Evolutionary conservation across 164 flowering plant species (phyloP).

Genomic region (Taxillus chinensis): DNA sequence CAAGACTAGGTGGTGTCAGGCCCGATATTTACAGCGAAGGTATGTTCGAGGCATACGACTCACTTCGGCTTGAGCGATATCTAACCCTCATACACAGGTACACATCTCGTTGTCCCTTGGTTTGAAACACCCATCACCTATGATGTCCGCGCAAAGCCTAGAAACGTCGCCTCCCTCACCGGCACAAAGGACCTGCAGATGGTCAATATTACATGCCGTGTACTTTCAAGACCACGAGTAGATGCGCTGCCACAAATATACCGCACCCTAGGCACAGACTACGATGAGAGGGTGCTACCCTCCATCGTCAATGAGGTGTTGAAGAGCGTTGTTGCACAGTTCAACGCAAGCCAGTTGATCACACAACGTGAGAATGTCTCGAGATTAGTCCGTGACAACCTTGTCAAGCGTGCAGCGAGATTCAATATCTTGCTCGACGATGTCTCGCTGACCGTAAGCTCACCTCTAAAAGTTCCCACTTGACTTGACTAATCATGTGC

Average conservation of each 20-base stretch:
- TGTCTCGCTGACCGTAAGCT: constrained; percentile 5
- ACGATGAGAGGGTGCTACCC: constrained; percentile 8
- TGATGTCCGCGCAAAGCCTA: constrained; percentile 5
- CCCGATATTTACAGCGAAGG: too few species aligned
- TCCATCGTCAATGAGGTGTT: constrained; percentile 6
- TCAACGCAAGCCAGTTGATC: constrained; percentile 6
- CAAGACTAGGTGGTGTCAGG: too few species aligned
- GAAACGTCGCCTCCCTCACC: constrained; percentile 5
- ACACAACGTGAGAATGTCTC: constrained; percentile 5
- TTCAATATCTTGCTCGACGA: constrained; percentile 8
- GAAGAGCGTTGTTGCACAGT: constrained; percentile 6
- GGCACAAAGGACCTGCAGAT: constrained; percentile 9
- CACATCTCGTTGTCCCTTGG: constrained; percentile 6
- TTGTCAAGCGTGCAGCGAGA: constrained; percentile 1
- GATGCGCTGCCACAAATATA: not conserved
- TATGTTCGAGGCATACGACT: too few species aligned
- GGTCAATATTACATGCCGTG: constrained; percentile 5
- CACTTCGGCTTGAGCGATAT: too few species aligned
- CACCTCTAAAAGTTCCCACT: too few species aligned
- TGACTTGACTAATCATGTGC: too few species aligned
- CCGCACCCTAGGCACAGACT: constrained; percentile 4
- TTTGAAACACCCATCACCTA: constrained; percentile 4
- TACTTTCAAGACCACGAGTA: not conserved
- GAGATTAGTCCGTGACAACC: constrained; percentile 2
- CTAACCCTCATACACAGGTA: too few species aligned